Conservation (phyloP, 768 basidiomycete species). For the Pulveroboletus ravenelii region DNA sequence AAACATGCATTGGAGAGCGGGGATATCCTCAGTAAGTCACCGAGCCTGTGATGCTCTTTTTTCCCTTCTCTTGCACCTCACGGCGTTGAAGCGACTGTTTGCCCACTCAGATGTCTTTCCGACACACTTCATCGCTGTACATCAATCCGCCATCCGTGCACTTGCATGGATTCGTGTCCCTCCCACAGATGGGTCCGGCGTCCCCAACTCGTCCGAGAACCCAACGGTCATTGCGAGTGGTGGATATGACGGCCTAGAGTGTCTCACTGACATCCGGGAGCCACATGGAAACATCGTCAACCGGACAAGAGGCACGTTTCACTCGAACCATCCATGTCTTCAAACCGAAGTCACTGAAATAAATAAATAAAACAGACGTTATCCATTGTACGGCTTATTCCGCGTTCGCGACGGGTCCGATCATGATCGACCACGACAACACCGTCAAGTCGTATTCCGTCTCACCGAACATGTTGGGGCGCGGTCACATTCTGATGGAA, state of each 20-base stretch:
- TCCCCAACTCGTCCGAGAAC: conserved; percentile 43
- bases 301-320: conserved; percentile 61
- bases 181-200: conserved; percentile 44
- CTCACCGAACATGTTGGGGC: conserved; percentile 67
- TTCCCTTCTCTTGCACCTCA: not conserved
- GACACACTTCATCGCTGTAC: conserved; percentile 65
- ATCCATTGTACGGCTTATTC: conserved; percentile 55
- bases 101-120: conserved; percentile 44
- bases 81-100: not conserved
- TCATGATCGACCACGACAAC: conserved; percentile 83
- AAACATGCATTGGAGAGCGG: conserved; percentile 37
- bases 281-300: conserved; percentile 64
- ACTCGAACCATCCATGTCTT: not conserved
- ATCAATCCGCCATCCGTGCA: conserved; percentile 76
- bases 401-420: conserved; percentile 59
- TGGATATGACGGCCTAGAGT: conserved; percentile 76
- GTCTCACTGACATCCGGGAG: conserved; percentile 74
- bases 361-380: not conserved
- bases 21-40: conserved; percentile 29
- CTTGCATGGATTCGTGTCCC: conserved; percentile 74
- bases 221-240: conserved; percentile 74
- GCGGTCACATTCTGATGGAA: conserved; percentile 67
- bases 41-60: not conserved
- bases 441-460: conserved; percentile 71
- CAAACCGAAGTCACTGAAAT: too few relatives aligned